These are phyloP conservation scores for Cryptococcus wingfieldii DNA, from an alignment of 1,284 basidiomycete species.

Conservation along the genomic window DNA sequence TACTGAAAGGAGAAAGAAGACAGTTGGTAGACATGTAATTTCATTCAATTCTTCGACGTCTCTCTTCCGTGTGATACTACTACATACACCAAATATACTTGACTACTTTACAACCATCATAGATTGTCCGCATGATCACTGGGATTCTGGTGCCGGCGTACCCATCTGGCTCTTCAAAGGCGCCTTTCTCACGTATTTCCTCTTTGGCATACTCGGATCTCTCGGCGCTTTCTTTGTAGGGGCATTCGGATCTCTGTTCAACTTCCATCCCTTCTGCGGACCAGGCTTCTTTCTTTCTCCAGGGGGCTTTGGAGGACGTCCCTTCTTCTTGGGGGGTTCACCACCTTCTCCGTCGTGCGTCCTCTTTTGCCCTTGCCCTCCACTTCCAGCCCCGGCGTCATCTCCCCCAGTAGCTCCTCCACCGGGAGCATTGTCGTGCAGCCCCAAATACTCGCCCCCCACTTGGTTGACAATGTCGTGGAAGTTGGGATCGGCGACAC, in stretches of 20 bases:
- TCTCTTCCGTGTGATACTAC: background rate
- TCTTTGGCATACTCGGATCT: constrained; percentile 11
- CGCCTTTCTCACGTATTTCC: constrained; percentile 13
- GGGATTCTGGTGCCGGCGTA: background rate
- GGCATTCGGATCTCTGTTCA: constrained; percentile 11
- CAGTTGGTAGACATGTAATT: background rate
- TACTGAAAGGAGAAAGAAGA: background rate
- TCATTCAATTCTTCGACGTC: background rate
- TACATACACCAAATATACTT: no score
- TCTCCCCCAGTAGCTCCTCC: background rate
- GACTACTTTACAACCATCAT: background rate
- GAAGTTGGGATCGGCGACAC: constrained; percentile 25
- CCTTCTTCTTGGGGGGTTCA: constrained; percentile 5
- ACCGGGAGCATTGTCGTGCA: constrained; percentile 21
- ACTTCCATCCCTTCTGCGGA: constrained; percentile 45
- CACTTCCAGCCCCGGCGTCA: background rate
- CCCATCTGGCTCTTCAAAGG: background rate
- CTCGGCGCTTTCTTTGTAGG: background rate
- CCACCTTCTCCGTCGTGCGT: background rate
- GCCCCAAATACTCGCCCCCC: constrained; percentile 35
- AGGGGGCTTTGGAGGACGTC: constrained; percentile 18
- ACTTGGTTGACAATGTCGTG: constrained; percentile 34
- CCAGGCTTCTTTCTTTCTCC: constrained; percentile 38
- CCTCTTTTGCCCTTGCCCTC: background rate
- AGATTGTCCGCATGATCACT: background rate